Percentiles rank a stretch among this genome's conserved stretches.
Evolutionary conservation across 805 yeast genomes (phyloP).

Genomic region (Lipomyces sp.): DNA sequence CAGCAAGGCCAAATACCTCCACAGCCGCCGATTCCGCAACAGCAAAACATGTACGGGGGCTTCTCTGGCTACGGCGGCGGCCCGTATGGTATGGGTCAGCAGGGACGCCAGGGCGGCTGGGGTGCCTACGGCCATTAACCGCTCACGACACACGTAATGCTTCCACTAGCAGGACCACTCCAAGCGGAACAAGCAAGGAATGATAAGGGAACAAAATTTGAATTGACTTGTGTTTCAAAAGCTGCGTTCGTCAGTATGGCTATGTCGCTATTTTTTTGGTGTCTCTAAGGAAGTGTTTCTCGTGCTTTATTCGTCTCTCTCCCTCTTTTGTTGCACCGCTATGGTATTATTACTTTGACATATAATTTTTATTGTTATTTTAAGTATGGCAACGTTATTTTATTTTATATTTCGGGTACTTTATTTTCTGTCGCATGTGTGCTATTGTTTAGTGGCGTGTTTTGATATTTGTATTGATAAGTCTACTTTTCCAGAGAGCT

Average conservation of each 20-base stretch:
- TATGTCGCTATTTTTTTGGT: slow-evolving; percentile 3
- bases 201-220: not conserved
- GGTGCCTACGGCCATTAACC: slow-evolving; percentile 30
- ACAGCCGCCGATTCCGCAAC: slow-evolving; percentile 31
- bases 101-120: slow-evolving; percentile 36
- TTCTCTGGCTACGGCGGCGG: slow-evolving; percentile 27
- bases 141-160: not conserved
- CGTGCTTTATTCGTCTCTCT: not conserved
- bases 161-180: not conserved
- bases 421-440: slow-evolving; percentile 1
- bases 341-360: not conserved
- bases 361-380: not conserved
- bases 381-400: not conserved
- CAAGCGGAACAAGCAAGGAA: not conserved
- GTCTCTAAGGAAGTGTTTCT: not conserved
- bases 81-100: slow-evolving; percentile 33
- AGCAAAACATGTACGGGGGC: slow-evolving; percentile 36
- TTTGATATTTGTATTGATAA: slow-evolving; percentile 1
- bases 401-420: not conserved
- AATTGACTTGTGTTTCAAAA: not conserved
- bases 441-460: slow-evolving; percentile 2
- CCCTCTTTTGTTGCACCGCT: not conserved
- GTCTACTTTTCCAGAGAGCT: not conserved
- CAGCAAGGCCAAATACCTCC: slow-evolving; percentile 25
- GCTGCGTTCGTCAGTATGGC: not conserved